Percentiles rank a stretch among this genome's conserved stretches.
These are phyloP conservation scores for Cryptococcus sp. DNA, from an alignment of 1,284 basidiomycete genomes.

Conservation along the genomic window DNA sequence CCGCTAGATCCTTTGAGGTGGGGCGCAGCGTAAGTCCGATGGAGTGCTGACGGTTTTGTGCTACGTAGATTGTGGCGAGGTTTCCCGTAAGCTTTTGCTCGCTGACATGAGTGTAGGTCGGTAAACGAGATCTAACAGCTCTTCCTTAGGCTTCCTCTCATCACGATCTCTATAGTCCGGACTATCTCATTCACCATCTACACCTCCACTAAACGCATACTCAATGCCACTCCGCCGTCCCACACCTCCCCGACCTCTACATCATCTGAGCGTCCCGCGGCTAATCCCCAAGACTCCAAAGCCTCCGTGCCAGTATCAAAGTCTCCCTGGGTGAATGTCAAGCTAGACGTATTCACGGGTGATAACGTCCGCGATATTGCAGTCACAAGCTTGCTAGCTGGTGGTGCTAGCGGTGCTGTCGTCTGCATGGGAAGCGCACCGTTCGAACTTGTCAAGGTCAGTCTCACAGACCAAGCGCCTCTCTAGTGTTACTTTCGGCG, in stretches of 20 bases:
- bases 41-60: neutral
- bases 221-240: slow-evolving; percentile 53
- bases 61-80: slow-evolving; percentile 46
- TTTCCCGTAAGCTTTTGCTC: slow-evolving; percentile 35
- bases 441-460: slow-evolving; percentile 92
- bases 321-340: slow-evolving; percentile 29
- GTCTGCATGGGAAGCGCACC: slow-evolving; percentile 63
- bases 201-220: slow-evolving; percentile 77
- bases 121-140: neutral
- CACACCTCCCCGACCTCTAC: neutral
- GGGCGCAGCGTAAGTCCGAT: neutral
- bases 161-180: slow-evolving; percentile 96
- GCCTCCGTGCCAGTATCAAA: neutral
- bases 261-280: too few relatives aligned
- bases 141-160: slow-evolving; percentile 71
- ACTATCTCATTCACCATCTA: slow-evolving; percentile 89
- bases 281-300: too few relatives aligned
- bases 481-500: too few relatives aligned
- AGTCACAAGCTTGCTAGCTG: slow-evolving; percentile 53
- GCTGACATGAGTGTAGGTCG: neutral
- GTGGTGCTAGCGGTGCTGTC: slow-evolving; percentile 46
- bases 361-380: slow-evolving; percentile 63
- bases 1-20: neutral
- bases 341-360: slow-evolving; percentile 34
- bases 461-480: slow-evolving; percentile 10